These are phyloP conservation scores for Cutaneotrichosporon dermatis DNA, from an alignment of 1,284 basidiomycete species.

Conservation along the genomic window DNA sequence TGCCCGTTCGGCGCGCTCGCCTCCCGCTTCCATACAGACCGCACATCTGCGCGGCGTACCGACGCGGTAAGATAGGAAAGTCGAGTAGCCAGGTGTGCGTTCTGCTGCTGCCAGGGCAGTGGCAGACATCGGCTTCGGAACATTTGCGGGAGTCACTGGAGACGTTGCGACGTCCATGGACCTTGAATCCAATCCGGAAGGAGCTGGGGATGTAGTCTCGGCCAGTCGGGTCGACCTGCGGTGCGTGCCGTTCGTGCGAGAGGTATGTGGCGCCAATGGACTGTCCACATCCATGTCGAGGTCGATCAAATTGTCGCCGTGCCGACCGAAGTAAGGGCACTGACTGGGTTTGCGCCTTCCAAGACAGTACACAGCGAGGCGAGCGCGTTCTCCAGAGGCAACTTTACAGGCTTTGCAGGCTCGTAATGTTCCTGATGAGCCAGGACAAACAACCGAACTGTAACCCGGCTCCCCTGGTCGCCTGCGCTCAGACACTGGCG, in stretches of 20 bases:
- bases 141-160: too few relatives aligned
- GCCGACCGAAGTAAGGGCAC: not conserved
- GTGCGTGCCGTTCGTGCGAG: not conserved
- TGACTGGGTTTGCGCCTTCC: not conserved
- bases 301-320: too few relatives aligned
- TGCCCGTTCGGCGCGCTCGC: not conserved
- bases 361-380: slow-evolving; percentile 4
- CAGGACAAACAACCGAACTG: too few relatives aligned
- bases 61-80: not conserved
- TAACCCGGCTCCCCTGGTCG: too few relatives aligned
- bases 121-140: too few relatives aligned
- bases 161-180: too few relatives aligned
- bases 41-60: not conserved
- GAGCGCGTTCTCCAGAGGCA: not conserved
- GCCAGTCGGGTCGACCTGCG: too few relatives aligned
- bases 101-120: too few relatives aligned
- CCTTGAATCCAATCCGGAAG: too few relatives aligned
- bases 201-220: too few relatives aligned
- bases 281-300: not conserved
- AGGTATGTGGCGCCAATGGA: too few relatives aligned
- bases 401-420: not conserved
- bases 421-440: not conserved
- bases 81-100: not conserved
- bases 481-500: too few relatives aligned
- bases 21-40: not conserved